These are phyloP conservation scores for Chamaecyparis obtusa DNA, from an alignment of 75 land plant genomes.

Conservation along the genomic window DNA sequence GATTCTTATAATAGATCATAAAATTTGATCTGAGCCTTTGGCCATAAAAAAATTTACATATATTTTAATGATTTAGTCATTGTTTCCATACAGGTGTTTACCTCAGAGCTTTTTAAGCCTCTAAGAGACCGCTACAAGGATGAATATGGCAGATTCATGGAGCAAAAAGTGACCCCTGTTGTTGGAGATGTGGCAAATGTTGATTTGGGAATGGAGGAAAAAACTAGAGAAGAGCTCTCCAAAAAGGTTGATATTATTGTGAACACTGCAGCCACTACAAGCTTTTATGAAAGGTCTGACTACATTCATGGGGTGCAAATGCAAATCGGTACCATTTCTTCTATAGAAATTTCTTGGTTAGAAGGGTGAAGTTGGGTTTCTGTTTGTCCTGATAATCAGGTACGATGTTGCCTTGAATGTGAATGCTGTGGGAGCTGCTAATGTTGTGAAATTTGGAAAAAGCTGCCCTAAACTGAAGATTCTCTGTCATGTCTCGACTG, in stretches of 20 bases:
- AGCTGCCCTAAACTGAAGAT: conserved; percentile 34
- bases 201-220: conserved; percentile 25
- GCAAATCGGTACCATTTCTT: not conserved
- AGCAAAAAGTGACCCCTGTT: conserved; percentile 25
- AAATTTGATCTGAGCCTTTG: too few species aligned
- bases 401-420: conserved; percentile 53
- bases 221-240: conserved; percentile 3
- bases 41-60: too few species aligned
- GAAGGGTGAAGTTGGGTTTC: not conserved
- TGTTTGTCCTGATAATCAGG: conserved; percentile 13
- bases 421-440: conserved; percentile 50
- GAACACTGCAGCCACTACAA: conserved; percentile 33
- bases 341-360: not conserved
- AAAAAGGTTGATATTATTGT: conserved; percentile 26
- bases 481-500: conserved; percentile 46
- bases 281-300: conserved; percentile 29
- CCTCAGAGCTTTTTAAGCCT: conserved; percentile 51
- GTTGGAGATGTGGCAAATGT: conserved; percentile 23
- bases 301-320: not conserved
- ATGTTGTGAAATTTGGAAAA: conserved; percentile 39
- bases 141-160: conserved; percentile 32
- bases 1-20: too few species aligned
- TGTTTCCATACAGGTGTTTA: conserved; percentile 16
- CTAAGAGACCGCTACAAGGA: conserved; percentile 45
- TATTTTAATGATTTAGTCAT: not conserved